Base-by-base conservation (phyloP, 192 early-diverging fungal species). In the Backusella sp. region DNA sequence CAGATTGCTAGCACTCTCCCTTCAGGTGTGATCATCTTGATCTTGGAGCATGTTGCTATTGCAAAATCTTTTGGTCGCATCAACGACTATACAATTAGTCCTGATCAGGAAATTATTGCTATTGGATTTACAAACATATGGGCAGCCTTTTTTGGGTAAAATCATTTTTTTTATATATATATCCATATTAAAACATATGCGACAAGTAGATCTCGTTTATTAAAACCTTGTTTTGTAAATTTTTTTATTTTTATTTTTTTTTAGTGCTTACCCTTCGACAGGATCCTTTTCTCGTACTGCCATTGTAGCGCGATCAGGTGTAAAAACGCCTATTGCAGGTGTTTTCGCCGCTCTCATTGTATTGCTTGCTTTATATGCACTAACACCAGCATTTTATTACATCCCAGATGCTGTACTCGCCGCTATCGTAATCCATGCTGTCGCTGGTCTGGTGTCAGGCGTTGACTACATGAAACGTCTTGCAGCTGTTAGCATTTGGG, bases 221-320 rank as follows among this genome's bases (percentile, higher is more conserved):
- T 49, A 49, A 49, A 49, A 49, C 17, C 4, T 46, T 68, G 35
- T 12, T 23, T 70, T 41, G 9, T 37, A 9, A 32, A 32, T 32
- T 36, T 36, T 36, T 15, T 41, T 41, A 8, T 36, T 36, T 36
- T 70, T 41, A 23, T 17, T 41, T 41, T 41, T 41, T 68, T 68
- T 41, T 52, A 73, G 66, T 86, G 93, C 88, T 8, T 96, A 92
- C 85, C 92, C 96, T 17, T 91, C 93, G 7, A 97, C 97, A 34
- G 97, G 96, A 30, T 96, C 94, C 9, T 97, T 98, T 87, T 96
- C 94, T 8, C 93, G 96, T 70, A 94, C 94, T 0, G 94, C 95
- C n/a, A 92, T 97, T 77, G 92, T 96, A 76, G 86, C 92, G 42
- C 85, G 89, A 66, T 92, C 94, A 7, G 96, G 96, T 12, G 94